Evolutionary conservation across 768 basidiomycete genomes (phyloP).

Genomic region (Boletus pseudo-olivaceus): DNA sequence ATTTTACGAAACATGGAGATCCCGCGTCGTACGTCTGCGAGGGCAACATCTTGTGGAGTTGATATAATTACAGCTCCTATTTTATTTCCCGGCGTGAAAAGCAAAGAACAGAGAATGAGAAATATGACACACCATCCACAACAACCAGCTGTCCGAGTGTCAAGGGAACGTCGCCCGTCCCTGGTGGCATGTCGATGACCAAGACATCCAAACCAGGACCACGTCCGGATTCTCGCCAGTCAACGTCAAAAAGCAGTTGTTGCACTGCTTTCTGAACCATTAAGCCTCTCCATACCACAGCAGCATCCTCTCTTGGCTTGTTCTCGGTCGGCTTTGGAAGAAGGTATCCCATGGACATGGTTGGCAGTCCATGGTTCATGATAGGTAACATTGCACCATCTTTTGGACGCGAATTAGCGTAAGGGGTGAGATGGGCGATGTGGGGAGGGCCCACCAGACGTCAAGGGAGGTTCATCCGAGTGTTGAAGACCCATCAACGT

Average conservation of each 20-base stretch:
- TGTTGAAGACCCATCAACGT: slow-evolving; percentile 87
- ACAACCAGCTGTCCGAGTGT: slow-evolving; percentile 84
- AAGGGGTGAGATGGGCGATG: neutral
- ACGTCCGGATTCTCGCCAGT: slow-evolving; percentile 56
- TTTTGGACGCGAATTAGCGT: slow-evolving; percentile 22
- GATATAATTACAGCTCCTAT: slow-evolving; percentile 90
- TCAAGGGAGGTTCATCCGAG: slow-evolving; percentile 74
- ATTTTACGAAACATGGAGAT: slow-evolving; percentile 91
- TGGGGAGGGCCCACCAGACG: slow-evolving; percentile 47
- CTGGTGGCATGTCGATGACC: slow-evolving; percentile 95
- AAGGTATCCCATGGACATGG: slow-evolving; percentile 98
- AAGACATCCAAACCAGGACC: slow-evolving; percentile 70
- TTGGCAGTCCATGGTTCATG: slow-evolving; percentile 82
- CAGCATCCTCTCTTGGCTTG: slow-evolving; percentile 59
- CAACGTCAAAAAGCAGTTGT: slow-evolving; percentile 93
- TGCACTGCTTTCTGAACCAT: slow-evolving; percentile 99
- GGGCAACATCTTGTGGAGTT: slow-evolving; percentile 91
- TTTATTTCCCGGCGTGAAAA: neutral
- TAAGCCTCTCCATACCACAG: slow-evolving; percentile 92
- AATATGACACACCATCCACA: slow-evolving; percentile 65
- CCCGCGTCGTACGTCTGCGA: slow-evolving; percentile 89
- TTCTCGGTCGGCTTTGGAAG: slow-evolving; percentile 54
- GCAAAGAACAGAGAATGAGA: neutral
- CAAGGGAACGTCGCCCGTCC: slow-evolving; percentile 93
- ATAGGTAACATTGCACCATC: slow-evolving; percentile 80